A percentile compares a stretch with the other conserved stretches of the same genome.
phyloP scores from a whole-genome alignment of 1,284 basidiomycete species.

The Sphagnurus paluster region DNA sequence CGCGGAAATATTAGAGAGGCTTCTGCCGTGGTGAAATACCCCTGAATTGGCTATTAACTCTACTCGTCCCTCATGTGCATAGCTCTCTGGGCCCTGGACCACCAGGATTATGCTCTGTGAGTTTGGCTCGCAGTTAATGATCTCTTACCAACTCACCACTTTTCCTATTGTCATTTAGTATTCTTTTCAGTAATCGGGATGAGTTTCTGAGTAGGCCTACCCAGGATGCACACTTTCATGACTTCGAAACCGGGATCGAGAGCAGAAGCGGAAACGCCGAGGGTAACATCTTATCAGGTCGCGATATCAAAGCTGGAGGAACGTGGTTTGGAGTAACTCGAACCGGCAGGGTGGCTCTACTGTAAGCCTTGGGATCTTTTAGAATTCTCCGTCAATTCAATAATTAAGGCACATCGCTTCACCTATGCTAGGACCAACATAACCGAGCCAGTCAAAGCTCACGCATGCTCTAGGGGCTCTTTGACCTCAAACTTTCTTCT shows the following conservation, averaged over 20 bases:
- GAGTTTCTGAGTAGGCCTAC: constrained; percentile 72
- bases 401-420: constrained; percentile 20
- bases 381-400: constrained; percentile 4
- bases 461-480: constrained; percentile 61
- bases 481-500: constrained; percentile 67
- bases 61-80: constrained; percentile 60
- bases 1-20: constrained; percentile 1
- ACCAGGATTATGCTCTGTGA: constrained; percentile 76
- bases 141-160: constrained; percentile 7
- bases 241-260: constrained; percentile 39
- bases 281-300: constrained; percentile 63
- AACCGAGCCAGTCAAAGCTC: constrained; percentile 55
- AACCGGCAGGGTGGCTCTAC: constrained; percentile 61
- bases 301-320: constrained; percentile 69
- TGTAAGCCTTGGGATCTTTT: constrained; percentile 49
- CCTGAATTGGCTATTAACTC: constrained; percentile 1
- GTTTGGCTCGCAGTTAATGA: constrained; percentile 29
- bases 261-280: constrained; percentile 24
- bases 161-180: constrained; percentile 39
- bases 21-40: constrained; percentile 4
- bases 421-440: constrained; percentile 68
- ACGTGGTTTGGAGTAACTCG: constrained; percentile 76
- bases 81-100: constrained; percentile 71
- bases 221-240: constrained; percentile 59
- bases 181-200: constrained; percentile 76